phyloP scores from a whole-genome alignment of 2,329 filamentous ascomycete species.

The Colletotrichum zoysiae region DNA sequence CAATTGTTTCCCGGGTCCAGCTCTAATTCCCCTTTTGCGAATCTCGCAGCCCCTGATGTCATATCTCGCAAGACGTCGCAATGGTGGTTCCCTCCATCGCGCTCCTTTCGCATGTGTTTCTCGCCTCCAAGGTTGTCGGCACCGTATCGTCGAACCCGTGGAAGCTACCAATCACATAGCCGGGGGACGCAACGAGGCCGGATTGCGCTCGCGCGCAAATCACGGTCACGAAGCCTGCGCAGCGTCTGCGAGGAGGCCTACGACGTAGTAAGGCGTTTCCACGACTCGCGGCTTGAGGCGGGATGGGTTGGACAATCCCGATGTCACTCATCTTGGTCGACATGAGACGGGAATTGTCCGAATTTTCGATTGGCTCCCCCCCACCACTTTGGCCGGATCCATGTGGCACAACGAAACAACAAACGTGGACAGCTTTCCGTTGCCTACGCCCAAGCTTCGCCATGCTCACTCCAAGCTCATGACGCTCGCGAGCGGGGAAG shows the following conservation, averaged over 20 bases:
- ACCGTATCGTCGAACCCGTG: slow-evolving; percentile 18
- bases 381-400: slow-evolving; percentile 1
- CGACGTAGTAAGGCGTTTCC: not conserved
- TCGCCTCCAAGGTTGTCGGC: not conserved
- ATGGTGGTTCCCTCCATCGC: not conserved
- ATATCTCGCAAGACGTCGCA: slow-evolving; percentile 1
- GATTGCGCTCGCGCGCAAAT: not conserved
- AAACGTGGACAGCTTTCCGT: not conserved
- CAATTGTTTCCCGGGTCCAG: not conserved
- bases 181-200: not conserved
- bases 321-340: slow-evolving; percentile 21
- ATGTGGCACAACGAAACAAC: not conserved
- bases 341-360: not conserved
- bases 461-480: not conserved
- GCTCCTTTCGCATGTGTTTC: not conserved
- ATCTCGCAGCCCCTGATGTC: slow-evolving; percentile 14
- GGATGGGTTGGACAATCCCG: slow-evolving; percentile 8
- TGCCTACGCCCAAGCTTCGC: not conserved
- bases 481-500: slow-evolving; percentile 21
- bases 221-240: not conserved
- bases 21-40: slow-evolving; percentile 2
- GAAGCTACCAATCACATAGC: slow-evolving; percentile 4
- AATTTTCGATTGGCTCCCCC: not conserved
- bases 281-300: slow-evolving; percentile 8
- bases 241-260: slow-evolving; percentile 6